A percentile compares a stretch with the other conserved stretches of the same genome.
Conservation (phyloP, 2,329 filamentous ascomycete species). For the Ascosphaera apis region DNA sequence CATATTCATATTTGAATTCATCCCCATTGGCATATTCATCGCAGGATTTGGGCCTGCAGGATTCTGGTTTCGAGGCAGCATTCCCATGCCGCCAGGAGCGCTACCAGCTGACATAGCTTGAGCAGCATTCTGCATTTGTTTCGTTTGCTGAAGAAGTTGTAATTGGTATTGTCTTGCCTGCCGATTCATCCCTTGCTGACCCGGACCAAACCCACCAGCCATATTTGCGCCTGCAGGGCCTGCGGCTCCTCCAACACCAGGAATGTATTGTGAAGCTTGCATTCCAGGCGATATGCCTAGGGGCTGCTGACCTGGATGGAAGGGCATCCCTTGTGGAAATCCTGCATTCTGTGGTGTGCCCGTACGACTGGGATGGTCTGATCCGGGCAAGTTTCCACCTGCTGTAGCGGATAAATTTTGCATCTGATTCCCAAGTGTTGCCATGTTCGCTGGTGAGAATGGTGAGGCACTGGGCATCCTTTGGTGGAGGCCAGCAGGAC, state of each 20-base stretch:
- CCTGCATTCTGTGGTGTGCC: slow-evolving; percentile 49
- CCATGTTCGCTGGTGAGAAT: slow-evolving; percentile 50
- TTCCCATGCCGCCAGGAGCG: not conserved
- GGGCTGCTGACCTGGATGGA: too few relatives aligned
- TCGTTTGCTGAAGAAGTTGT: too few relatives aligned
- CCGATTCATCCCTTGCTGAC: too few relatives aligned
- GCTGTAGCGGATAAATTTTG: too few relatives aligned
- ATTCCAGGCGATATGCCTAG: slow-evolving; percentile 52
- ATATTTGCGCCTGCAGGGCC: slow-evolving; percentile 10
- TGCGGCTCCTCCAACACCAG: slow-evolving; percentile 14
- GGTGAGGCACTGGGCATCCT: slow-evolving; percentile 49
- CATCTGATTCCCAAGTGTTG: too few relatives aligned
- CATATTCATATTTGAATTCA: slow-evolving; percentile 19
- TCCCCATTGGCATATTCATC: slow-evolving; percentile 2
- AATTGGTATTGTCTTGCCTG: too few relatives aligned
- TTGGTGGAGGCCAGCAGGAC: too few relatives aligned
- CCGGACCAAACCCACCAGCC: too few relatives aligned
- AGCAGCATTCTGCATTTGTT: too few relatives aligned
- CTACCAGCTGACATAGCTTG: too few relatives aligned
- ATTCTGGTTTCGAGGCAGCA: slow-evolving; percentile 3
- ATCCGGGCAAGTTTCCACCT: too few relatives aligned
- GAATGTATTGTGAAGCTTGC: slow-evolving; percentile 18
- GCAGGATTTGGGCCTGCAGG: slow-evolving; percentile 1
- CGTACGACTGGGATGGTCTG: slow-evolving; percentile 43
- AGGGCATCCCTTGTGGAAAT: slow-evolving; percentile 33